These are phyloP conservation scores for Saposhnikovia divaricata DNA, from an alignment of 129 eudicot genomes.

Conservation along the genomic window DNA sequence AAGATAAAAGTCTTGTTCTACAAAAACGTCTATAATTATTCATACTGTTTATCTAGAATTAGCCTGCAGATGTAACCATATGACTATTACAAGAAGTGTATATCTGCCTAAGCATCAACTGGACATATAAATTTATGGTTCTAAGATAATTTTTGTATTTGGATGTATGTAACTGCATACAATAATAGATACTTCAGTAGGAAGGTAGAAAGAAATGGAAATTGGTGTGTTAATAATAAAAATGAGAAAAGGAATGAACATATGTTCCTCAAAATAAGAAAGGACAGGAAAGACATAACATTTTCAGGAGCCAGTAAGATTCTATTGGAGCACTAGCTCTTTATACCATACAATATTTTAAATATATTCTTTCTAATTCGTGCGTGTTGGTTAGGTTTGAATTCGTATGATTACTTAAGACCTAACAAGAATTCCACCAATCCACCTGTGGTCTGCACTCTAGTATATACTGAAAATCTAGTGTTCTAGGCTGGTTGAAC, in stretches of 20 bases:
- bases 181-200: too few relatives aligned
- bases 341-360: too few relatives aligned
- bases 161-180: too few relatives aligned
- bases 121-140: not conserved
- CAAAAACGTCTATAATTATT: not conserved
- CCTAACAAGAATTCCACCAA: not conserved
- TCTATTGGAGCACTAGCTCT: not conserved
- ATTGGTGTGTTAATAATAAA: not conserved
- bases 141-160: not conserved
- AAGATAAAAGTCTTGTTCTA: not conserved
- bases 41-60: not conserved
- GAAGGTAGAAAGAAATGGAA: not conserved
- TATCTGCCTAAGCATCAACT: not conserved
- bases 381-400: not conserved
- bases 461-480: not conserved
- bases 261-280: not conserved
- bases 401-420: not conserved
- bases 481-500: not conserved
- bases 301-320: not conserved
- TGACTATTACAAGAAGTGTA: not conserved
- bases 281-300: not conserved
- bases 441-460: not conserved
- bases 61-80: not conserved
- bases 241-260: too few relatives aligned
- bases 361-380: not conserved